These are phyloP conservation scores for Fraxinus quadrangulata DNA, from an alignment of 257 asterid species.

Conservation along the genomic window DNA sequence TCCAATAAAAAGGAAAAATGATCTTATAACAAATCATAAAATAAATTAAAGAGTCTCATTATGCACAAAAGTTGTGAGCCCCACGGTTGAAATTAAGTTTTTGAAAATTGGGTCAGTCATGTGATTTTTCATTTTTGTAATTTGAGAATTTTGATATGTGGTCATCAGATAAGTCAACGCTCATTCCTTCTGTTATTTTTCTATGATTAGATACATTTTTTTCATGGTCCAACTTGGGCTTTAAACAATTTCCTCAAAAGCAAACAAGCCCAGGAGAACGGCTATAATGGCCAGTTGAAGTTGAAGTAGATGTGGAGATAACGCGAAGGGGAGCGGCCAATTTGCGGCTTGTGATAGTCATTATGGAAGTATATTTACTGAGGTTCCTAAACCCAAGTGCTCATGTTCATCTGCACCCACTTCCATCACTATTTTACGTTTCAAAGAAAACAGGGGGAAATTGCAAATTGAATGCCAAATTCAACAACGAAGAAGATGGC, in stretches of 20 bases:
- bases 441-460: constrained; percentile 22
- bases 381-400: neutral
- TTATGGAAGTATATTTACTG: constrained; percentile 1
- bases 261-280: neutral
- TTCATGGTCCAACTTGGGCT: too few species aligned
- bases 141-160: too few species aligned
- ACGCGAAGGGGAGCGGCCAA: neutral
- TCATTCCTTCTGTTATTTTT: too few species aligned
- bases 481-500: constrained; percentile 28
- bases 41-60: too few species aligned
- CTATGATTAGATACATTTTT: too few species aligned
- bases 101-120: too few species aligned
- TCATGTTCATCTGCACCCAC: neutral
- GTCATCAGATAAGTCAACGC: too few species aligned
- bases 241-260: neutral
- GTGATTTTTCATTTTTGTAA: too few species aligned
- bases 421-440: constrained; percentile 23
- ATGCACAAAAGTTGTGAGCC: too few species aligned
- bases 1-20: too few species aligned
- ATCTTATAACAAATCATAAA: too few species aligned
- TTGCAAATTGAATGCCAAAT: constrained; percentile 30
- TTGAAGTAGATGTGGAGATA: neutral
- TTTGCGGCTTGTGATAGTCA: neutral
- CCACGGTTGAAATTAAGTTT: too few species aligned
- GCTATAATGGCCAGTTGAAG: neutral